phyloP scores from a whole-genome alignment of 371 early-diverging fungal genomes.

The Mucor circinelloides region DNA sequence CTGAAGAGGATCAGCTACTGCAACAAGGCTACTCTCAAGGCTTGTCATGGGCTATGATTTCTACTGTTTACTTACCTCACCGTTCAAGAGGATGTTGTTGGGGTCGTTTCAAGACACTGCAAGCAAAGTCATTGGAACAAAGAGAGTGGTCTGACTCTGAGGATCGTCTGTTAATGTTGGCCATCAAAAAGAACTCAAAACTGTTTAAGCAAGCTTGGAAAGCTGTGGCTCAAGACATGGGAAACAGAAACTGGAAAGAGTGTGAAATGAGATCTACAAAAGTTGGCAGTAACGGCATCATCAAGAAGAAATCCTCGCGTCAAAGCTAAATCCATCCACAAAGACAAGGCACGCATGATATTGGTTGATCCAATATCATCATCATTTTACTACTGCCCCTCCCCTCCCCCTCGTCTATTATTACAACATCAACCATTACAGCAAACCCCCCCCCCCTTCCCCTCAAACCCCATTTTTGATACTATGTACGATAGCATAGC shows the following conservation, averaged over 20 bases:
- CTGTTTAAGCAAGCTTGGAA: slow-evolving; percentile 49
- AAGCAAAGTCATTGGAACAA: slow-evolving; percentile 32
- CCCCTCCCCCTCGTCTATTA: background rate
- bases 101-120: slow-evolving; percentile 33
- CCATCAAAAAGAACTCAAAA: slow-evolving; percentile 35
- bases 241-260: slow-evolving; percentile 39
- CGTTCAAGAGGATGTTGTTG: slow-evolving; percentile 35
- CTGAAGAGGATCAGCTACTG: slow-evolving; percentile 25
- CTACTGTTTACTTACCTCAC: slow-evolving; percentile 26
- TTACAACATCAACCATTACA: background rate
- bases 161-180: slow-evolving; percentile 30
- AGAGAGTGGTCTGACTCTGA: slow-evolving; percentile 37
- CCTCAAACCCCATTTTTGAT: background rate
- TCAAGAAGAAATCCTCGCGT: background rate
- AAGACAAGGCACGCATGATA: background rate
- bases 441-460: background rate
- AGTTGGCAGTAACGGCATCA: background rate
- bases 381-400: background rate
- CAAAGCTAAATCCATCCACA: background rate
- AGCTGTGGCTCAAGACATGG: slow-evolving; percentile 36
- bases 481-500: slow-evolving; percentile 3
- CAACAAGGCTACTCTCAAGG: slow-evolving; percentile 32
- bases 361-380: slow-evolving; percentile 1
- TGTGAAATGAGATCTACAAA: slow-evolving; percentile 32
- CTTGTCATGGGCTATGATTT: slow-evolving; percentile 34